Evolutionary conservation across 2,329 filamentous ascomycete genomes (phyloP), one percentile per base, ranked within the genome.

Genomic region (Pseudogymnoascus verrucosus): DNA sequence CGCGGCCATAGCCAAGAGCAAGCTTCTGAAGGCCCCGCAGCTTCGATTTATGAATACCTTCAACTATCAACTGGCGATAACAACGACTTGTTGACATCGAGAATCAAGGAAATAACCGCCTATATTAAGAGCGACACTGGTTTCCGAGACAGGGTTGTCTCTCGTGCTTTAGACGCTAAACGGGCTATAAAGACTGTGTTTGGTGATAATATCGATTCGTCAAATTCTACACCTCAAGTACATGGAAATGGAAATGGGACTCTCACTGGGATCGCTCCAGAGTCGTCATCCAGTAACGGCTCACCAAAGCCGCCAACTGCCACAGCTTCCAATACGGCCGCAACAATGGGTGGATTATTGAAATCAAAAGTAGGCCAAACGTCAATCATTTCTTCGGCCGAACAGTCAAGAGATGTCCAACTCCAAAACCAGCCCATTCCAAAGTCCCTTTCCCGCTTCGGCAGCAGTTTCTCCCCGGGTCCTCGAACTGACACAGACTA

Each of bases 341-440:
- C n/a, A 31, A 19, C 47, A 36, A 57, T 36, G 10, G 19, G 51
- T 34, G 28, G 16, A 57, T 57, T 34, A 21, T 19, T 57, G 16
- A 16, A 57, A 57, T 11, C 28, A 57, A 57, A 34, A 57, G 51
- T 57, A 57, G 51, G 51, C 51, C 51, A 57, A 34, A 57, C 28
- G 16, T 57, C 51, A 57, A 57, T 3, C n/a, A 57, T 19, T 57
- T 19, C 28, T 34, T 21, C 51, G 12, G n/a, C n/a, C 16, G 16
- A 21, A 36, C 10, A 57, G n/a, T 57, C 28, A 21, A 57, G 28
- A 11, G 51, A 57, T 57, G 51, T 34, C 21, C n/a, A 34, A 8
- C 10, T 28, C 51, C 51, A 57, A 19, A 34, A 57, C 28, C 26
- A 54, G n/a, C 5, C 16, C 51, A 34, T 34, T 36, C 51, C 28